Conservation (phyloP, 148 eudicot species). For the Fallopia convolvulus region DNA sequence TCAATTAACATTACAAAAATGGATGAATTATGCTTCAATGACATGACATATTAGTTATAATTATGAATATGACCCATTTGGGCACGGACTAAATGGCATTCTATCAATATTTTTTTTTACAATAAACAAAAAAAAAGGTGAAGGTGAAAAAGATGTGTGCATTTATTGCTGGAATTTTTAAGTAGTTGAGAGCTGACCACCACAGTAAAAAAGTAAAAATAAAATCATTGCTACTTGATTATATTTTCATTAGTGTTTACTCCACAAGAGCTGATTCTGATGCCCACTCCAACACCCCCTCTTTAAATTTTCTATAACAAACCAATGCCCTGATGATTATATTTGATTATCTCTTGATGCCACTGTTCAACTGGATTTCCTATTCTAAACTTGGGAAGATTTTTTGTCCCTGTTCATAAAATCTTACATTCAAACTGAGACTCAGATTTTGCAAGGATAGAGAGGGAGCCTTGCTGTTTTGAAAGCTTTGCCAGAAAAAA, state of each 20-base stretch:
- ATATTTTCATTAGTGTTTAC: conserved; percentile 2
- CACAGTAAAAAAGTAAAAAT: not conserved
- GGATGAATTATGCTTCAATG: conserved; percentile 1
- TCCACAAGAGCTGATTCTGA: conserved; percentile 2
- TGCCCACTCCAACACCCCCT: not conserved
- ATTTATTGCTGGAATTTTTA: not conserved
- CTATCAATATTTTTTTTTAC: not conserved
- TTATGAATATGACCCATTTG: not conserved
- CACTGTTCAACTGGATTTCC: not conserved
- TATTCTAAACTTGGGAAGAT: too few species aligned
- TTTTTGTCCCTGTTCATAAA: not conserved
- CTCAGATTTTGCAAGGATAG: not conserved
- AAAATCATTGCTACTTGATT: conserved; percentile 2
- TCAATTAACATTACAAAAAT: not conserved
- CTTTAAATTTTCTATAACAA: not conserved
- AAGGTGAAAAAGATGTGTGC: not conserved
- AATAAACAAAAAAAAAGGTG: not conserved
- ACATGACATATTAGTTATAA: not conserved
- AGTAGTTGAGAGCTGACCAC: conserved; percentile 5
- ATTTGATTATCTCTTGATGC: not conserved
- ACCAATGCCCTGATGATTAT: not conserved
- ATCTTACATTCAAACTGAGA: not conserved
- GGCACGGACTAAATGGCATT: not conserved
- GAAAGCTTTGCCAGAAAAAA: not conserved
- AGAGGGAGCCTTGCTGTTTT: not conserved